Evolutionary conservation across 306 rosid species (phyloP).

Genomic region (Canavalia ensiformis): DNA sequence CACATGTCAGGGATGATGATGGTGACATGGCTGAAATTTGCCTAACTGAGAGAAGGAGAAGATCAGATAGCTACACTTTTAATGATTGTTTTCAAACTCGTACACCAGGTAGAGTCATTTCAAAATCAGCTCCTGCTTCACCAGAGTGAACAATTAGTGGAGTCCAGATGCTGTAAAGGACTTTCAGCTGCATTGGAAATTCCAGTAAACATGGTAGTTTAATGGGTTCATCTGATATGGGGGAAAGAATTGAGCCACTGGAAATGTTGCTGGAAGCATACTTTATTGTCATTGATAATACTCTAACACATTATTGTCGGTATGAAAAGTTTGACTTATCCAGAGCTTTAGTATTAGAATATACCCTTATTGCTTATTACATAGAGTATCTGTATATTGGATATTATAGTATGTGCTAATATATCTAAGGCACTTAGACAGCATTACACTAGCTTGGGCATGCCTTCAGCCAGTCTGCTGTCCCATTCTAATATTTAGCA

Average conservation of each 20-base stretch:
- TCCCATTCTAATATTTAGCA: slow-evolving; percentile 33
- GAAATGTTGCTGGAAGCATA: slow-evolving; percentile 99
- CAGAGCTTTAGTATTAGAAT: slow-evolving; percentile 23
- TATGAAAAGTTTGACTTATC: slow-evolving; percentile 54
- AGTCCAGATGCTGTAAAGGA: slow-evolving; percentile 71
- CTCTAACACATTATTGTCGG: slow-evolving; percentile 87
- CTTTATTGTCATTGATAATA: slow-evolving; percentile 91
- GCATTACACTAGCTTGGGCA: too few relatives aligned
- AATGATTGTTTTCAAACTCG: slow-evolving; percentile 60
- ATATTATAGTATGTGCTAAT: background rate
- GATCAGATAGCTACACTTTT: slow-evolving; percentile 51
- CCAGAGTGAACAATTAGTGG: slow-evolving; percentile 72
- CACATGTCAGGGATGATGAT: slow-evolving; percentile 98
- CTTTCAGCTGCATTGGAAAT: slow-evolving; percentile 71
- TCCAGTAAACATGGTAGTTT: slow-evolving; percentile 79
- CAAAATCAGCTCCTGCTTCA: slow-evolving; percentile 86
- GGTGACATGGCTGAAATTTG: slow-evolving; percentile 99
- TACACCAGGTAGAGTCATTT: slow-evolving; percentile 48
- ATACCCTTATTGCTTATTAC: slow-evolving; percentile 16
- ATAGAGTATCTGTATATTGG: background rate
- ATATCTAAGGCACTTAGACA: too few relatives aligned
- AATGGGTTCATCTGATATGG: slow-evolving; percentile 63
- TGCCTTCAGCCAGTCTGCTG: background rate
- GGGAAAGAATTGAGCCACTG: slow-evolving; percentile 78
- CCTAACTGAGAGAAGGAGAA: slow-evolving; percentile 87